Percentiles rank a stretch among this genome's conserved stretches.
Conservation (phyloP, 2,329 filamentous ascomycete genomes). For the Fusarium sp. region DNA sequence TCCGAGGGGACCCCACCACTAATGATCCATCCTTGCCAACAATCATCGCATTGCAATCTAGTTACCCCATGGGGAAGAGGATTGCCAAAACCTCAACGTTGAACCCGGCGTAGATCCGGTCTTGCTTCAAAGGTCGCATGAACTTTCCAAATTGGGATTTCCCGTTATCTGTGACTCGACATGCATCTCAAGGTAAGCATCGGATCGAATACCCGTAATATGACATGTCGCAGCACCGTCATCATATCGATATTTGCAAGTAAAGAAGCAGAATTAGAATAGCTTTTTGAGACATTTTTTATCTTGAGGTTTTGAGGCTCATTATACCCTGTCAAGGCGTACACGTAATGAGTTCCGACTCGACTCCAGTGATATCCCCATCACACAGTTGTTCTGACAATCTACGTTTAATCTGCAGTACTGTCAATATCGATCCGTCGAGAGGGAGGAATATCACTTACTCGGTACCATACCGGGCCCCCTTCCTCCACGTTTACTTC, state of each 20-base stretch:
- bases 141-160: background rate
- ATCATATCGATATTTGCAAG: background rate
- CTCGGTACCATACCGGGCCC: conserved; percentile 39
- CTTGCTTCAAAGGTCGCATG: background rate
- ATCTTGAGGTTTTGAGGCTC: background rate
- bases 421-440: background rate
- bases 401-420: background rate
- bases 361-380: background rate
- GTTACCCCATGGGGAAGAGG: conserved; percentile 36
- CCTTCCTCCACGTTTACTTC: conserved; percentile 44
- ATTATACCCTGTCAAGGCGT: background rate
- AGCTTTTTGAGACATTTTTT: background rate
- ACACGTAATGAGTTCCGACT: background rate
- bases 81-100: conserved; percentile 4
- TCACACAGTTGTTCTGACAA: background rate
- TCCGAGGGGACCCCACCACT: background rate
- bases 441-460: conserved; percentile 21
- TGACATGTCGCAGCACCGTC: background rate
- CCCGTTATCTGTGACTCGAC: background rate
- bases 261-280: background rate
- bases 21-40: background rate
- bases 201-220: background rate
- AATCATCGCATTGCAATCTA: conserved; percentile 15
- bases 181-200: background rate
- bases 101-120: background rate